Evolutionary conservation across 225 moss, liverwort and hornwort genomes (phyloP).

Genomic region (Climacium dendroides): DNA sequence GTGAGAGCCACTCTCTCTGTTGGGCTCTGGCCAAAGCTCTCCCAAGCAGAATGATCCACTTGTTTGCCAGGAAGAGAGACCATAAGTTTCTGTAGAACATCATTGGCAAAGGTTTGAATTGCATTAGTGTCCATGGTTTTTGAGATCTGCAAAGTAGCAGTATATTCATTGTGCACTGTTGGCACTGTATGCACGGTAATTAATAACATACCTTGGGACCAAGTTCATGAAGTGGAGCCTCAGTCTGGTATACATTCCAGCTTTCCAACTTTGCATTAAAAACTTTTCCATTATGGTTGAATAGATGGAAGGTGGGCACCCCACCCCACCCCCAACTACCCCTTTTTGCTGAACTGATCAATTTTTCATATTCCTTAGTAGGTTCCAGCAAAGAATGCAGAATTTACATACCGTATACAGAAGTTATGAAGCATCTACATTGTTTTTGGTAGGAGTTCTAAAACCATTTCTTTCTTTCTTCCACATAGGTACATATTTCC

Average conservation of each 20-base stretch:
- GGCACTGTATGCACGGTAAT: no score
- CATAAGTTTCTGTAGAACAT: no score
- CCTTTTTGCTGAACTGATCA: background rate
- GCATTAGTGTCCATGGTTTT: background rate
- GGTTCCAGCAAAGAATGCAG: background rate
- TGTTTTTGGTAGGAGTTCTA: rapidly evolving
- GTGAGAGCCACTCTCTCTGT: background rate
- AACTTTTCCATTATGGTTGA: no score
- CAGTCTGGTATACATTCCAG: background rate
- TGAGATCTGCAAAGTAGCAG: background rate
- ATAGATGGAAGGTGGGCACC: background rate
- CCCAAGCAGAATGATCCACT: background rate
- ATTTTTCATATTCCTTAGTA: background rate
- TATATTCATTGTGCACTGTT: background rate
- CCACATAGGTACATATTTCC: no score
- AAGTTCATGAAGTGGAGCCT: no score
- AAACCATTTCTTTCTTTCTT: no score
- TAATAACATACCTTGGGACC: background rate
- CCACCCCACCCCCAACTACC: background rate
- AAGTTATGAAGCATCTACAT: no score
- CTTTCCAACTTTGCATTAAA: background rate
- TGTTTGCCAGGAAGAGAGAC: background rate
- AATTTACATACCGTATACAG: background rate
- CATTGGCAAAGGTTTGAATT: background rate
- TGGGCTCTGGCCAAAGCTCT: no score